Percentiles rank a stretch among this genome's conserved stretches.
Evolutionary conservation across 371 early-diverging fungal genomes (phyloP).

Genomic region (Spraguea lophii): DNA sequence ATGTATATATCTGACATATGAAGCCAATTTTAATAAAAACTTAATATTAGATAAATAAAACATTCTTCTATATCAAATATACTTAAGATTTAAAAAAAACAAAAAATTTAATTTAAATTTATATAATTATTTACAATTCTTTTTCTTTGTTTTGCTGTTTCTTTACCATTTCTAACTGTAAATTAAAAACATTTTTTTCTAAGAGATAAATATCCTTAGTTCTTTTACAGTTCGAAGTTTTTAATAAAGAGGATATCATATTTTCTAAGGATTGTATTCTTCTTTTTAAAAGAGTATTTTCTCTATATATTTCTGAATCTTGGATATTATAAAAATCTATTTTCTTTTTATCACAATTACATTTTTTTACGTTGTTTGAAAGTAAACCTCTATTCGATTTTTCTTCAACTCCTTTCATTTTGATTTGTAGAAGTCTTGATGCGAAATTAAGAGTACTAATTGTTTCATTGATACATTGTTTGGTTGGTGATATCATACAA

Average conservation of each 20-base stretch:
- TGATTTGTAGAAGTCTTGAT: conserved; percentile 18
- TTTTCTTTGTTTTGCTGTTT: not conserved
- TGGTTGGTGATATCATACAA: conserved; percentile 63
- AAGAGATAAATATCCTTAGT: conserved; percentile 25
- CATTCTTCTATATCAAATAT: no score
- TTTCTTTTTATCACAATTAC: not conserved
- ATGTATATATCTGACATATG: no score
- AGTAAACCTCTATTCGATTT: not conserved
- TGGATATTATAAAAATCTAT: not conserved
- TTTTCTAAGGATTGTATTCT: conserved; percentile 31
- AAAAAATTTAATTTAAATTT: no score
- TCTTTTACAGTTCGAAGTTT: conserved; percentile 5
- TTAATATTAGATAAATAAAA: no score
- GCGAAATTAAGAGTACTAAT: conserved; percentile 78
- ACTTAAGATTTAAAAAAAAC: no score
- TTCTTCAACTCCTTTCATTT: not conserved
- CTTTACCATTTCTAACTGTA: conserved; percentile 16
- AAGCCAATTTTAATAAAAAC: no score
- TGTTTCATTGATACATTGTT: conserved; percentile 59
- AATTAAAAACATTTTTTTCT: conserved; percentile 36
- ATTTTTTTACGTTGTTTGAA: not conserved
- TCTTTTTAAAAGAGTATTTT: conserved; percentile 2
- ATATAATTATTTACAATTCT: no score
- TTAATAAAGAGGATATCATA: conserved; percentile 15
- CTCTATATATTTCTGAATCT: not conserved